phyloP scores from a whole-genome alignment of 768 basidiomycete genomes.

The Mrakia gelida region DNA sequence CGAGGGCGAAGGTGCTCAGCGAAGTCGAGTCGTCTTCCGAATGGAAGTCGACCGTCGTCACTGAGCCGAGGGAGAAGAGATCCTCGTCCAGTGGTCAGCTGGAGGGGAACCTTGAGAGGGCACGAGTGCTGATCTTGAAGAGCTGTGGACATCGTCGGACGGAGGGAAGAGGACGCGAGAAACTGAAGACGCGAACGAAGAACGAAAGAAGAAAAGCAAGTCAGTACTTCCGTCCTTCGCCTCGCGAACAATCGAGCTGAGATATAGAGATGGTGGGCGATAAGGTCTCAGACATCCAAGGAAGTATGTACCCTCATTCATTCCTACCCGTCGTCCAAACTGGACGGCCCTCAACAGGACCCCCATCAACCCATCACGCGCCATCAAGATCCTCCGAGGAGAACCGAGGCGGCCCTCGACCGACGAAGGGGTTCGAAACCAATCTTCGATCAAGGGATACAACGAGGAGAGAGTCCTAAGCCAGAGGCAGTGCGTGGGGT shows the following conservation, averaged over 20 bases:
- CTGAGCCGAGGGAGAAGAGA: neutral
- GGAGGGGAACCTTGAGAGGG: too few relatives aligned
- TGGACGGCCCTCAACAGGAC: slow-evolving; percentile 6
- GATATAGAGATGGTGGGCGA: neutral
- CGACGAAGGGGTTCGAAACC: slow-evolving; percentile 25
- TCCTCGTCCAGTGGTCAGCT: too few relatives aligned
- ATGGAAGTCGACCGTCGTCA: too few relatives aligned
- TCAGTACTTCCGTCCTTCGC: neutral
- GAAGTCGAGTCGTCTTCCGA: too few relatives aligned
- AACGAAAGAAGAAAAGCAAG: neutral
- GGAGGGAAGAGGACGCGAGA: neutral
- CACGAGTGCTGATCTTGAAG: too few relatives aligned
- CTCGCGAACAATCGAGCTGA: too few relatives aligned
- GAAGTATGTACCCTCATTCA: slow-evolving; percentile 20
- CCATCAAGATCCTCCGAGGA: slow-evolving; percentile 10
- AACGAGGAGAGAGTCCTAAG: slow-evolving; percentile 10
- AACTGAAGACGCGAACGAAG: neutral
- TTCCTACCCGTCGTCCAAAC: slow-evolving; percentile 9
- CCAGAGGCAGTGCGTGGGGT: slow-evolving; percentile 13
- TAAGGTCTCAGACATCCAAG: slow-evolving; percentile 18
- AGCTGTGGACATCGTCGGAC: too few relatives aligned
- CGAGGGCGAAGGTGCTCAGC: too few relatives aligned
- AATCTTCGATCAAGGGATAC: neutral
- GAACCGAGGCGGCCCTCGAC: slow-evolving; percentile 27
- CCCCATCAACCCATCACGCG: slow-evolving; percentile 24